phyloP scores from a whole-genome alignment of 2,329 filamentous ascomycete genomes.

The Neonectria ditissima region DNA sequence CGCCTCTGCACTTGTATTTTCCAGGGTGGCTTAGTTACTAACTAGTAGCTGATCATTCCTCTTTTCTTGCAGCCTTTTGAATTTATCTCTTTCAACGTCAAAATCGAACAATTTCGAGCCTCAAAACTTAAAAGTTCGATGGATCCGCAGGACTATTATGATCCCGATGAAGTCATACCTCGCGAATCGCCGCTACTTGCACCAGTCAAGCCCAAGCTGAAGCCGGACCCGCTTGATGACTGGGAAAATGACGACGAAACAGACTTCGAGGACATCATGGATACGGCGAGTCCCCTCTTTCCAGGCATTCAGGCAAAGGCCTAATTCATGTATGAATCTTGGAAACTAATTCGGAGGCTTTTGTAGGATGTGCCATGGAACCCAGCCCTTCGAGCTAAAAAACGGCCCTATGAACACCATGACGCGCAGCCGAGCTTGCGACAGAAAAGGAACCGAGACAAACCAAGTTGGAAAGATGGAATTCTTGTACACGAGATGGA shows the following conservation, averaged over 20 bases:
- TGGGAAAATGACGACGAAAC: background rate
- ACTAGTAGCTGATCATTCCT: too few relatives aligned
- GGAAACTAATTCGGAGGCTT: background rate
- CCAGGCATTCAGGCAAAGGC: too few relatives aligned
- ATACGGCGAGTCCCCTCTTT: background rate
- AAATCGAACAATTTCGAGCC: too few relatives aligned
- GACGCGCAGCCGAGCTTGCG: background rate
- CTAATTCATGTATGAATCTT: too few relatives aligned
- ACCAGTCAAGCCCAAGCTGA: background rate
- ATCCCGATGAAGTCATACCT: background rate
- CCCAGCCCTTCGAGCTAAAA: background rate
- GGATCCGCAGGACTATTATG: too few relatives aligned
- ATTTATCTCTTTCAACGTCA: too few relatives aligned
- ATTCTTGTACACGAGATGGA: background rate
- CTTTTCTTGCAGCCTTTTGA: too few relatives aligned
- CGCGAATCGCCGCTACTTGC: background rate
- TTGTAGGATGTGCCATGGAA: background rate
- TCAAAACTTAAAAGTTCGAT: too few relatives aligned
- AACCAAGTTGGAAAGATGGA: background rate
- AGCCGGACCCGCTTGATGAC: background rate
- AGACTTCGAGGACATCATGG: background rate
- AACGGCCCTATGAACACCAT: background rate
- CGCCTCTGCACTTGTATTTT: too few relatives aligned
- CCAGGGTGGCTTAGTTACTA: too few relatives aligned
- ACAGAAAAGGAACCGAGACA: background rate